phyloP scores from a whole-genome alignment of 805 yeast genomes.

The Saccharomyces mikatae region DNA sequence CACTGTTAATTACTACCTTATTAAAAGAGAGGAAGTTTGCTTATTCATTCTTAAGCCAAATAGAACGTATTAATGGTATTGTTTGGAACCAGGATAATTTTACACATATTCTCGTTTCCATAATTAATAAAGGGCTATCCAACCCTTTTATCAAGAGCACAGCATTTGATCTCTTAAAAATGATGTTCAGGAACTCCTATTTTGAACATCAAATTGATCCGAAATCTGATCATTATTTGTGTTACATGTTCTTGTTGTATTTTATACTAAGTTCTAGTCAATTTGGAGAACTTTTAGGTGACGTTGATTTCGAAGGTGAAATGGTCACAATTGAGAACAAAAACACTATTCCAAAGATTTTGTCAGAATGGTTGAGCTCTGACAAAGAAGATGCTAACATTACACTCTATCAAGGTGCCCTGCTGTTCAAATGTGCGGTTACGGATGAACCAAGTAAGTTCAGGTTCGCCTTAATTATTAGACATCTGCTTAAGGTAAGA shows the following conservation, averaged over 20 bases:
- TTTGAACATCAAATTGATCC: conserved; percentile 25
- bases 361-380: conserved; percentile 29
- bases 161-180: conserved; percentile 39
- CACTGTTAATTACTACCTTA: conserved; percentile 24
- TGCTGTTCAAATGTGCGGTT: conserved; percentile 26
- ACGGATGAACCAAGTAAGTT: conserved; percentile 32
- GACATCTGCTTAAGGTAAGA: conserved; percentile 26
- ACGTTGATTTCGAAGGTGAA: conserved; percentile 32
- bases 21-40: conserved; percentile 35
- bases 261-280: conserved; percentile 34
- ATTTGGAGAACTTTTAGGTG: conserved; percentile 26
- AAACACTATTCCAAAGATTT: conserved; percentile 32
- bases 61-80: conserved; percentile 38
- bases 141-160: conserved; percentile 47
- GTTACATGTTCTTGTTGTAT: conserved; percentile 31
- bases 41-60: conserved; percentile 30
- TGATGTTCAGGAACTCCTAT: conserved; percentile 38
- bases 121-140: conserved; percentile 50
- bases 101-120: conserved; percentile 41
- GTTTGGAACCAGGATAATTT: conserved; percentile 39
- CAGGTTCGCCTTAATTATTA: conserved; percentile 29
- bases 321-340: conserved; percentile 27
- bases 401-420: conserved; percentile 30
- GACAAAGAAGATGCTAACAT: conserved; percentile 27
- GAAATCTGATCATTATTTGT: conserved; percentile 13